Percentiles rank a stretch among this genome's conserved stretches.
Evolutionary conservation across 148 eudicot genomes (phyloP).

Genomic region (Pouteria glomerata): DNA sequence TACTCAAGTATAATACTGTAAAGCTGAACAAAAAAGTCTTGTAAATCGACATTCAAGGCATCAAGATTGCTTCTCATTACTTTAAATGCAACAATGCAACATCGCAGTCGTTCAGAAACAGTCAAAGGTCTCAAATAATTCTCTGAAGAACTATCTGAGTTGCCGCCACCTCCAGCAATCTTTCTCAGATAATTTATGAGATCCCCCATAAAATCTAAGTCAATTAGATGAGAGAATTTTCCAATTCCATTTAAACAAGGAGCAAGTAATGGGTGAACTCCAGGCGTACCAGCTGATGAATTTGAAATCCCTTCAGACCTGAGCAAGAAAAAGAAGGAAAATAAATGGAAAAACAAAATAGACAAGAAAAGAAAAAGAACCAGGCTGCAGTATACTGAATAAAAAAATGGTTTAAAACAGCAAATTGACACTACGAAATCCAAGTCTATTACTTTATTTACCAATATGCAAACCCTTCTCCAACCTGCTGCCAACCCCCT

Average conservation of each 20-base stretch:
- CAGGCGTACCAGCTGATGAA: slow-evolving; percentile 29
- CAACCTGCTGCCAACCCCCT: background rate
- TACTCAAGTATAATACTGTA: slow-evolving; percentile 79
- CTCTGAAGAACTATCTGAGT: slow-evolving; percentile 27
- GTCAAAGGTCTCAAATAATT: slow-evolving; percentile 37
- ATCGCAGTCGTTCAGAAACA: slow-evolving; percentile 74
- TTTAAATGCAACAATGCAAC: slow-evolving; percentile 95
- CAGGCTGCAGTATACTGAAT: background rate
- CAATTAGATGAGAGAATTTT: slow-evolving; percentile 79
- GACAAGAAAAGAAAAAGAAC: background rate
- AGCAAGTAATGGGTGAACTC: slow-evolving; percentile 66
- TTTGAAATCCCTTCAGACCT: slow-evolving; percentile 38
- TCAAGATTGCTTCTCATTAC: slow-evolving; percentile 94
- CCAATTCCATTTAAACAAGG: slow-evolving; percentile 91
- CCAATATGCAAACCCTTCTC: too few relatives aligned
- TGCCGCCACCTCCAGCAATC: slow-evolving; percentile 64
- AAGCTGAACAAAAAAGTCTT: slow-evolving; percentile 82
- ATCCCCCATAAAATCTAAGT: slow-evolving; percentile 92
- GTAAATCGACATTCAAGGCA: slow-evolving; percentile 88
- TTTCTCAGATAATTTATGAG: slow-evolving; percentile 76
- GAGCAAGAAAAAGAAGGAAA: slow-evolving; percentile 10
- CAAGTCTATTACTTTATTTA: background rate
- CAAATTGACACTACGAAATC: background rate
- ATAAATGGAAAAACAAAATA: background rate
- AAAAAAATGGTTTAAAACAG: background rate